Percentiles rank a stretch among this genome's conserved stretches.
These are phyloP conservation scores for Colletotrichum ledebouriae DNA, from an alignment of 2,329 filamentous ascomycete species.

Conservation along the genomic window DNA sequence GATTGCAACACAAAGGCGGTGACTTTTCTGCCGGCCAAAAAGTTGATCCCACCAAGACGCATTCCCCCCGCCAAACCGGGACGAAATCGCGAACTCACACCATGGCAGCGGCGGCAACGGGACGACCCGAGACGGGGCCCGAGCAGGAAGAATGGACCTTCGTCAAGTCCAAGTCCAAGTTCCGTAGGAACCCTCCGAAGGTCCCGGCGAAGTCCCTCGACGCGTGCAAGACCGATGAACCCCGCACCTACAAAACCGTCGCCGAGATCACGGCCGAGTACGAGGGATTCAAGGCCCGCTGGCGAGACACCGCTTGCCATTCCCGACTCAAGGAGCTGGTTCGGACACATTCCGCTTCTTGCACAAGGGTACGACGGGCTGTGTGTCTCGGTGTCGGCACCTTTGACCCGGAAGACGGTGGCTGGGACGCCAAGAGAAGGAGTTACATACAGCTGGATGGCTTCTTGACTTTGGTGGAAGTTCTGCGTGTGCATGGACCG, in stretches of 20 bases:
- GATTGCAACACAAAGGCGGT: conserved; percentile 19
- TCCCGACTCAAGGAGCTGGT: conserved; percentile 53
- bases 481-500: conserved; percentile 53
- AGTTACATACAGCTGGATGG: conserved; percentile 67
- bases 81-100: neutral
- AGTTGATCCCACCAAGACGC: conserved; percentile 33
- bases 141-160: conserved; percentile 44
- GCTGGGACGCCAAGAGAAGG: conserved; percentile 59
- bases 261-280: conserved; percentile 51
- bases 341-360: conserved; percentile 40
- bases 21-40: conserved; percentile 39
- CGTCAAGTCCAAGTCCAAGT: conserved; percentile 43
- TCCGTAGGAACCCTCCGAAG: conserved; percentile 28
- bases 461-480: conserved; percentile 62
- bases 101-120: conserved; percentile 30
- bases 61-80: conserved; percentile 1
- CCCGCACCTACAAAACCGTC: conserved; percentile 41
- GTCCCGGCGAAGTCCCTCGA: conserved; percentile 3
- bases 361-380: conserved; percentile 54
- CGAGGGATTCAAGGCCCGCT: conserved; percentile 46
- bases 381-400: conserved; percentile 69
- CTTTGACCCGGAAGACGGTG: conserved; percentile 64
- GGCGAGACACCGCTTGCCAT: conserved; percentile 48
- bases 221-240: conserved; percentile 9
- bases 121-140: conserved; percentile 3